A percentile compares a stretch with the other conserved stretches of the same genome.
These are phyloP conservation scores for Cladorrhinum sp. DNA, from an alignment of 2,329 filamentous ascomycete genomes.

Conservation along the genomic window DNA sequence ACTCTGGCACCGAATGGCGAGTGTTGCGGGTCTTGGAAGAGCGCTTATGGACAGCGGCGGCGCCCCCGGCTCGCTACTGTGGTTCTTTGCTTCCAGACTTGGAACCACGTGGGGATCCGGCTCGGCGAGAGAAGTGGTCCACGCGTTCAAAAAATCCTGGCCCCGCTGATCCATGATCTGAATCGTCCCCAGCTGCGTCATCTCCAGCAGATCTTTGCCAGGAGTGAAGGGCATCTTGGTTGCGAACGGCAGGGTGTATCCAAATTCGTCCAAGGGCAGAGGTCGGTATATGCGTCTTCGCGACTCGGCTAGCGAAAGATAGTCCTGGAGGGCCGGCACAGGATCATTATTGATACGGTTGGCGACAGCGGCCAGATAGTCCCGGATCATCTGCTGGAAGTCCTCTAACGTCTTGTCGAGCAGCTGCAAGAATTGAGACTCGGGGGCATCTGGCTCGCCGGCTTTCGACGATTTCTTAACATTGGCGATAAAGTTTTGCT, in stretches of 20 bases:
- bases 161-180: background rate
- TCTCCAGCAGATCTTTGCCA: background rate
- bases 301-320: slow-evolving; percentile 2
- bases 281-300: slow-evolving; percentile 6
- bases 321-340: background rate
- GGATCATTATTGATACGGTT: background rate
- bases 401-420: background rate
- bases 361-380: background rate
- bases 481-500: slow-evolving; percentile 1
- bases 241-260: slow-evolving; percentile 2
- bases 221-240: background rate
- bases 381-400: background rate
- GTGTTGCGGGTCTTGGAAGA: too few relatives aligned
- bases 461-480: background rate
- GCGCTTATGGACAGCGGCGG: too few relatives aligned
- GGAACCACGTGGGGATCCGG: background rate
- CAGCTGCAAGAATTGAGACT: slow-evolving; percentile 5
- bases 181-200: background rate
- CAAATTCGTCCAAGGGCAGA: slow-evolving; percentile 5
- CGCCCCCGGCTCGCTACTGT: too few relatives aligned
- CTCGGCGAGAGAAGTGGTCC: background rate
- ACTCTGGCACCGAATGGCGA: too few relatives aligned
- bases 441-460: background rate
- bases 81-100: too few relatives aligned
- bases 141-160: background rate